Conservation (phyloP, 2,329 filamentous ascomycete genomes). For the Sporothrix curviconia region DNA sequence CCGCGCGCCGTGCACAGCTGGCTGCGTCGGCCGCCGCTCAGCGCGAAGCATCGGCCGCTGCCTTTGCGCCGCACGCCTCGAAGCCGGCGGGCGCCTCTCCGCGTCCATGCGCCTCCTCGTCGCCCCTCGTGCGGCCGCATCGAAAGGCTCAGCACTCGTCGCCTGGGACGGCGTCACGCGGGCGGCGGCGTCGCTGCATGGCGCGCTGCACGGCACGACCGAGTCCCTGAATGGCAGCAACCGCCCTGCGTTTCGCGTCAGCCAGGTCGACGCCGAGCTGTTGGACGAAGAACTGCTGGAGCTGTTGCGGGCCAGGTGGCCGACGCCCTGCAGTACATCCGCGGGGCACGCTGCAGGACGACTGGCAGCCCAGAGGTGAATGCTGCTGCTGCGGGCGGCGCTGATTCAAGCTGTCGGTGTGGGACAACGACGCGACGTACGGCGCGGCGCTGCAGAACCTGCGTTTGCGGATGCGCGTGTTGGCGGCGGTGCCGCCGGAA, state of each 20-base stretch:
- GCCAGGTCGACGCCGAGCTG: conserved; percentile 91
- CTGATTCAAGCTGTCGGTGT: conserved; percentile 93
- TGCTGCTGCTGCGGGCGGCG: conserved; percentile 65
- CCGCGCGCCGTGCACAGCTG: conserved; percentile 52
- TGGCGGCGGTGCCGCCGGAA: conserved; percentile 29
- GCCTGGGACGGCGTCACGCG: conserved; percentile 59
- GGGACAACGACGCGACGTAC: conserved; percentile 94
- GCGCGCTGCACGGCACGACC: not conserved
- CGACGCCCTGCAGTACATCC: conserved; percentile 82
- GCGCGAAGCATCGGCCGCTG: conserved; percentile 24
- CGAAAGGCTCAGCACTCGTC: conserved; percentile 46
- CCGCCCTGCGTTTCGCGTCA: conserved; percentile 80
- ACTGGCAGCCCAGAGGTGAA: conserved; percentile 83
- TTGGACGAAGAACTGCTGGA: conserved; percentile 86
- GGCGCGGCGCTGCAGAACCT: conserved; percentile 89
- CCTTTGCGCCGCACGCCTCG: conserved; percentile 36
- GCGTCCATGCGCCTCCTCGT: too few species aligned
- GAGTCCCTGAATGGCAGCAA: conserved; percentile 51
- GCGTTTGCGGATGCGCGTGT: conserved; percentile 74
- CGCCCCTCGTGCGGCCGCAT: conserved; percentile 41
- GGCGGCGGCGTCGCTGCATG: not conserved
- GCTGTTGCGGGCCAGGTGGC: conserved; percentile 81
- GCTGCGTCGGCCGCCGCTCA: conserved; percentile 27
- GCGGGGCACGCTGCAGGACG: conserved; percentile 69
- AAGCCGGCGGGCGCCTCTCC: not conserved